These are phyloP conservation scores for Fusarium sp. DNA, from an alignment of 2,329 filamentous ascomycete species.

Conservation along the genomic window DNA sequence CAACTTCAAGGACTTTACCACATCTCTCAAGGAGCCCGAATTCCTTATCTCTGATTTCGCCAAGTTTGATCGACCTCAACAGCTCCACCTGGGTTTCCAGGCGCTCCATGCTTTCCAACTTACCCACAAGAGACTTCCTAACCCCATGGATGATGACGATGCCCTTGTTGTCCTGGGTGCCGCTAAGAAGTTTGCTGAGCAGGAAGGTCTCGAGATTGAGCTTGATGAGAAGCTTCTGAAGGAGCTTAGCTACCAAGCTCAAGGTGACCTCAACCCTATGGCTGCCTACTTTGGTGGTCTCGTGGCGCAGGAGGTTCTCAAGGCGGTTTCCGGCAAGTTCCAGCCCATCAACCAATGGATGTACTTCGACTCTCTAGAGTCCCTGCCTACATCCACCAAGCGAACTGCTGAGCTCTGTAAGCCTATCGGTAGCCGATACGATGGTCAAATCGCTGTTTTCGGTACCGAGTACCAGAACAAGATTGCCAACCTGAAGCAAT, in stretches of 20 bases:
- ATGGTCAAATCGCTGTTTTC: slow-evolving; percentile 97
- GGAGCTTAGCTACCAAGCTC: slow-evolving; percentile 94
- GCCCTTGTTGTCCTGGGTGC: slow-evolving; percentile 81
- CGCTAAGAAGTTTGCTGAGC: slow-evolving; percentile 78
- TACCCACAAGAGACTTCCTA: slow-evolving; percentile 78
- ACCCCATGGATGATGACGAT: slow-evolving; percentile 86
- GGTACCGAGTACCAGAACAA: slow-evolving; percentile 95
- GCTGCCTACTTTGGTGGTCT: slow-evolving; percentile 96
- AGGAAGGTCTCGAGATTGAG: slow-evolving; percentile 75
- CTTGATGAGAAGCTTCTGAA: slow-evolving; percentile 92
- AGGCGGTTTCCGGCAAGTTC: slow-evolving; percentile 98
- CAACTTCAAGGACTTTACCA: slow-evolving; percentile 84
- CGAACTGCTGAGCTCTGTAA: slow-evolving; percentile 90
- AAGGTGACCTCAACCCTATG: slow-evolving; percentile 90
- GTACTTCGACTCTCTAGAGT: slow-evolving; percentile 98
- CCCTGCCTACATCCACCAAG: slow-evolving; percentile 78
- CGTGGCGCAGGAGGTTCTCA: slow-evolving; percentile 92
- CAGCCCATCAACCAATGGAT: slow-evolving; percentile 95
- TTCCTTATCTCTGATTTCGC: slow-evolving; percentile 94
- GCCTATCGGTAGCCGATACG: slow-evolving; percentile 86
- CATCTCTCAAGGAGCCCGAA: slow-evolving; percentile 86
- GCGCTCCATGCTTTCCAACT: slow-evolving; percentile 89
- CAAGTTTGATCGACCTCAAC: slow-evolving; percentile 94
- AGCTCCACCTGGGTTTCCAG: slow-evolving; percentile 93
- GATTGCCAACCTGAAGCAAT: slow-evolving; percentile 88